Conservation (phyloP, 805 yeast species). For the Kodamaea jinghongensis region DNA sequence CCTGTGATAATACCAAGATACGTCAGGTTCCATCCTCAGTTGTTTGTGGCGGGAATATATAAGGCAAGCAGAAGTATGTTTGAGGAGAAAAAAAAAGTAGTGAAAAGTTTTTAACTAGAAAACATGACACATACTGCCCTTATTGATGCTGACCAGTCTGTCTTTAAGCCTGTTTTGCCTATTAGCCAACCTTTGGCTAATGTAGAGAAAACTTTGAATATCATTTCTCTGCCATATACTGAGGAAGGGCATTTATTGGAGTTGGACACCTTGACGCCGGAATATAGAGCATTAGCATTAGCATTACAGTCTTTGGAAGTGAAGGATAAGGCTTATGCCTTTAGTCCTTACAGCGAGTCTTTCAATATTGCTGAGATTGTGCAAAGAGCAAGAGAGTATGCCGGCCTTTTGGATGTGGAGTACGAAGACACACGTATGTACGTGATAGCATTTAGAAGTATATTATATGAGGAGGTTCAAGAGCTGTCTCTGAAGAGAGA, state of each 20-base stretch:
- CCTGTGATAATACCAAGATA: too few relatives aligned
- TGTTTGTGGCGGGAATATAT: not conserved
- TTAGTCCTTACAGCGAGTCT: slow-evolving; percentile 19
- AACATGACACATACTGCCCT: slow-evolving; percentile 4
- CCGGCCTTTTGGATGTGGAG: slow-evolving; percentile 8
- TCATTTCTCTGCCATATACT: slow-evolving; percentile 30
- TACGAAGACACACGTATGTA: slow-evolving; percentile 20
- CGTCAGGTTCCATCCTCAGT: too few relatives aligned
- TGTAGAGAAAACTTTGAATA: slow-evolving; percentile 1
- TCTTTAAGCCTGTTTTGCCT: slow-evolving; percentile 5
- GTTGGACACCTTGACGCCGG: slow-evolving; percentile 18
- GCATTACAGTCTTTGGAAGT: slow-evolving; percentile 29
- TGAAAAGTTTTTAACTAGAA: not conserved
- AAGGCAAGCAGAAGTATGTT: not conserved
- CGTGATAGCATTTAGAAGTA: slow-evolving; percentile 35
- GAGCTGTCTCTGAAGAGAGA: slow-evolving; percentile 22
- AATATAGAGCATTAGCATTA: slow-evolving; percentile 23
- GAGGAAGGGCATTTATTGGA: slow-evolving; percentile 26
- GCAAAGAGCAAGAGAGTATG: slow-evolving; percentile 13
- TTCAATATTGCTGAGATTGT: slow-evolving; percentile 28
- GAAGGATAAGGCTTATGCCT: slow-evolving; percentile 19
- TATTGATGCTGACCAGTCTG: slow-evolving; percentile 5
- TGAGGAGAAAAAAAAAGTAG: not conserved
- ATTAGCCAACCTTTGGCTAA: slow-evolving; percentile 2
- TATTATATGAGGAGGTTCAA: slow-evolving; percentile 24